A percentile compares a stretch with the other conserved stretches of the same genome.
phyloP scores from a whole-genome alignment of 2,329 filamentous ascomycete species.

The Paramyrothecium sp. region DNA sequence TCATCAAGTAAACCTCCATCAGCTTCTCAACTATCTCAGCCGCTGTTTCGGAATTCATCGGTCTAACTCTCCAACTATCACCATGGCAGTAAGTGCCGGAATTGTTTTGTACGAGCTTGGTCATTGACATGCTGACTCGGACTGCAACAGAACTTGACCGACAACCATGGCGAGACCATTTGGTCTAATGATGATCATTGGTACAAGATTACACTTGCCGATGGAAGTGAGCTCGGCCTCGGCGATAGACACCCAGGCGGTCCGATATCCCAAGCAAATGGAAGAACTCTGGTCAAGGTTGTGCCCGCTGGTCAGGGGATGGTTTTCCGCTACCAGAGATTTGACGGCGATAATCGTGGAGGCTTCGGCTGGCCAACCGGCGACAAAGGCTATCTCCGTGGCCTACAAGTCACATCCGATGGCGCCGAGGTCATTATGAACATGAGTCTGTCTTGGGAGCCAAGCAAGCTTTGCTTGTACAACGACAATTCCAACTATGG shows the following conservation, averaged over 20 bases:
- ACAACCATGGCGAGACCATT: neutral
- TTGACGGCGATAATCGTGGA: neutral
- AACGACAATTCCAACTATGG: constrained; percentile 2
- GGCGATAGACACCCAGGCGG: neutral
- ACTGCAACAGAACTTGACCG: constrained; percentile 4
- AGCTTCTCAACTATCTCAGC: neutral
- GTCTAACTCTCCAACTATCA: neutral
- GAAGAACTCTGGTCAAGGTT: neutral
- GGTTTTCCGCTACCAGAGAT: constrained; percentile 3
- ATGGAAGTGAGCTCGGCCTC: constrained; percentile 1
- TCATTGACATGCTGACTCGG: neutral
- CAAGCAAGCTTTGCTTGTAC: constrained; percentile 3
- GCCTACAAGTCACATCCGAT: neutral
- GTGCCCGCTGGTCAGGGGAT: constrained; percentile 1
- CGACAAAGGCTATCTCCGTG: constrained; percentile 4
- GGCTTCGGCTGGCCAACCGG: neutral
- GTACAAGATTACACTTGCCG: constrained; percentile 3
- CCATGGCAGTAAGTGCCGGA: neutral
- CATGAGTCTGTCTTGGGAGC: constrained; percentile 3
- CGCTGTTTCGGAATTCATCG: neutral
- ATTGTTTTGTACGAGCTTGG: neutral
- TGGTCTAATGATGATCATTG: neutral
- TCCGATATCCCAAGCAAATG: neutral
- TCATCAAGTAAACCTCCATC: neutral
- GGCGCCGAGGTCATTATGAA: constrained; percentile 1